Base-by-base conservation (phyloP, 768 basidiomycete species). In the Pulveroboletus frians region DNA sequence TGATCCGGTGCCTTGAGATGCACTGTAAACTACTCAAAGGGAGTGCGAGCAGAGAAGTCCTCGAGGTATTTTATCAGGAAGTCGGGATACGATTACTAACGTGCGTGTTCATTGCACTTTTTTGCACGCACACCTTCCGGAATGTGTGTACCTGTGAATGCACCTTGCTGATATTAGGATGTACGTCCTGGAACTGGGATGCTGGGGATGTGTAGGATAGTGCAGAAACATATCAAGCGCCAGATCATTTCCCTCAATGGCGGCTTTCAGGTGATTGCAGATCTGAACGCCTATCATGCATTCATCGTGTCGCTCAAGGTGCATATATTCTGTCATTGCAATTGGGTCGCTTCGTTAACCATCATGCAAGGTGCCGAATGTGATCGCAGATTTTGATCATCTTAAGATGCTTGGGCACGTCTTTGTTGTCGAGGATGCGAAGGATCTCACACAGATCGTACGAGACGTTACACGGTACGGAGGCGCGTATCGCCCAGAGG, bases 61-160 rank as follows among this genome's bases (percentile, higher is more conserved):
- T 99, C 30, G 96, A 98, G 62, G 95, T 99, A 4, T 98, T 99
- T 68, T 92, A 97, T 65, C 90, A 94, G 68, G 96, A 99, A 68
- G 88, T 99, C 39, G 95, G 95, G 5, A 84, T 96, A 50, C 83
- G 96, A 32, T 66, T 93, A 9, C 83, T 91, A 57, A 81, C 76
- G 92, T 92, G 48, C 57, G 85, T 76, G 3, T 39, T 29, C 15
- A 10, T 39, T 9, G 5, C 27, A 26, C n/a, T 2, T 3, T 43
- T 30, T 30, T 42, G 8, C n/a, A 14, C 21, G 37, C 36, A 37
- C 17, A 11, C 9, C 35, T 10, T 5, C 14, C 17, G 9, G 35
- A 18, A 36, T 17, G n/a, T 18, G 17, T 20, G 20, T 7, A 5
- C 17, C 5, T 6, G 13, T 9, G 20, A 13, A 14, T 14, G 2